phyloP scores from a whole-genome alignment of 306 rosid species.

The Carpinus viminea region DNA sequence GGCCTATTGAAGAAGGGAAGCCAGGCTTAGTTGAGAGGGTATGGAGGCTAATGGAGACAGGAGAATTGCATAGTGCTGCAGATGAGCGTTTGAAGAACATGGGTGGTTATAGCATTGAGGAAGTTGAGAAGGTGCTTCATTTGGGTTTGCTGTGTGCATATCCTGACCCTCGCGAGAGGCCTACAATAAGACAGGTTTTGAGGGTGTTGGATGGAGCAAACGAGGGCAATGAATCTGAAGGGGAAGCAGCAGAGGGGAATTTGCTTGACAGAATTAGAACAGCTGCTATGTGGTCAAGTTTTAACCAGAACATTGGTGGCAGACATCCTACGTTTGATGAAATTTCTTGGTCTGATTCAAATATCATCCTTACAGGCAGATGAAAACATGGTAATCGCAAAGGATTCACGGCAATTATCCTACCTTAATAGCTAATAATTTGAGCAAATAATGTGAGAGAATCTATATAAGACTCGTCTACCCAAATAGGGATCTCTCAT shows the following conservation, averaged over 20 bases:
- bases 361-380: constrained; percentile 23
- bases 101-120: constrained; percentile 36
- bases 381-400: constrained; percentile 14
- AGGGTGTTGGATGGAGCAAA: constrained; percentile 43
- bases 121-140: constrained; percentile 53
- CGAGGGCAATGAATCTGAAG: constrained; percentile 6
- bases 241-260: constrained; percentile 33
- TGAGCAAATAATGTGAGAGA: too few relatives aligned
- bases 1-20: constrained; percentile 55
- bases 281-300: constrained; percentile 32
- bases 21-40: constrained; percentile 54
- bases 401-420: neutral
- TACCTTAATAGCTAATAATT: too few relatives aligned
- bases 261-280: constrained; percentile 40
- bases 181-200: constrained; percentile 60
- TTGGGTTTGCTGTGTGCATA: constrained; percentile 60
- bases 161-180: constrained; percentile 50
- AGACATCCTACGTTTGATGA: constrained; percentile 48
- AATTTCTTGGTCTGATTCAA: constrained; percentile 37
- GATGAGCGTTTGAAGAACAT: constrained; percentile 48
- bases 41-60: constrained; percentile 37
- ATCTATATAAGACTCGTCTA: too few relatives aligned
- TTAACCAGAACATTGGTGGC: constrained; percentile 18
- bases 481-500: too few relatives aligned
- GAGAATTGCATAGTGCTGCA: constrained; percentile 37